phyloP scores from a whole-genome alignment of 495 filamentous ascomycete species.

The Oleoguttula mirabilis region DNA sequence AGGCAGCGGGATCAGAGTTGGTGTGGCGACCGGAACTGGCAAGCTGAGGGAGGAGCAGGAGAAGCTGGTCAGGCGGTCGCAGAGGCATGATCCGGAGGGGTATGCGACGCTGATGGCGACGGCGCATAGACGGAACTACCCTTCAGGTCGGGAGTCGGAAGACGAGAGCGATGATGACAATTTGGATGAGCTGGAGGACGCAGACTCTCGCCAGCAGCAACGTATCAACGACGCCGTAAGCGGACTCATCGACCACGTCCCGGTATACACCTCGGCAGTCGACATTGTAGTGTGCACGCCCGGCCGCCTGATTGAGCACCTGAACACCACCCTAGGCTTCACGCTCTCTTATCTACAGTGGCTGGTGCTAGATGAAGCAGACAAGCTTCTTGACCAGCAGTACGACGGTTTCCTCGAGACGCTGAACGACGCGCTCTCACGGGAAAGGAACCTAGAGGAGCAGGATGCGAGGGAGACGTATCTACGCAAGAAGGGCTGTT shows the following conservation, averaged over 20 bases:
- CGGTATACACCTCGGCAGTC: conserved; percentile 52
- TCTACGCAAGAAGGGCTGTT: conserved; percentile 27
- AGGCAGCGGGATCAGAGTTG: conserved; percentile 58
- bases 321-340: conserved; percentile 72
- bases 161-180: conserved; percentile 39
- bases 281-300: conserved; percentile 90
- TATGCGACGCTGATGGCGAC: conserved; percentile 30
- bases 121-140: conserved; percentile 19
- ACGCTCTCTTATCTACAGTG: conserved; percentile 61
- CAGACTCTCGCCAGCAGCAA: conserved; percentile 2
- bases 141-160: conserved; percentile 19
- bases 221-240: conserved; percentile 27
- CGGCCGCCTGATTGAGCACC: conserved; percentile 82
- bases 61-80: conserved; percentile 48
- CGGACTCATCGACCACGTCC: conserved; percentile 47
- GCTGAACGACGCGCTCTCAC: conserved; percentile 3
- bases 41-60: conserved; percentile 63
- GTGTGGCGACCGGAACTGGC: conserved; percentile 68
- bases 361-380: conserved; percentile 89
- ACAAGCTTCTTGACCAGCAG: conserved; percentile 79
- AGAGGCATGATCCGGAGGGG: conserved; percentile 47
- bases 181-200: conserved; percentile 30
- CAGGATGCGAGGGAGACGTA: conserved; percentile 36
- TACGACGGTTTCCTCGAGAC: conserved; percentile 45
- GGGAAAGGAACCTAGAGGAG: conserved; percentile 3